phyloP scores from a whole-genome alignment of 2,329 filamentous ascomycete genomes.

The Didymella pinodella region DNA sequence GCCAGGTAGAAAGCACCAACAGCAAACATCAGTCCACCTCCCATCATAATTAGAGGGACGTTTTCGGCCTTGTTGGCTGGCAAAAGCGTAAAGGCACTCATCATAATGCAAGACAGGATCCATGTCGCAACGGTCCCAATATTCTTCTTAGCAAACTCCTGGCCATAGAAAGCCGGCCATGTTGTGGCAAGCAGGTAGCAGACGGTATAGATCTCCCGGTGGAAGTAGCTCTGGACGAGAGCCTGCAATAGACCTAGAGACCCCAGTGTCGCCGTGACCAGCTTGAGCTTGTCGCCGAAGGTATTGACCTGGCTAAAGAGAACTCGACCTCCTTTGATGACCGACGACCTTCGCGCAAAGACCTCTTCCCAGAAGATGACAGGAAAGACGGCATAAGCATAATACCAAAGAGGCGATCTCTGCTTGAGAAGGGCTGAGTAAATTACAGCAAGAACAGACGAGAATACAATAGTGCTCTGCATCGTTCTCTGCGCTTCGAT shows the following conservation, averaged over 20 bases:
- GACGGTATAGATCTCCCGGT: conserved; percentile 83
- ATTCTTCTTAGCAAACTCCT: conserved; percentile 74
- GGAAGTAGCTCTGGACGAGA: conserved; percentile 86
- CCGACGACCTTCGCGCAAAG: conserved; percentile 75
- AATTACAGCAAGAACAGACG: conserved; percentile 75
- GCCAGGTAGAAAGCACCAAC: conserved; percentile 80
- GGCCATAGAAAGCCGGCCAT: conserved; percentile 81
- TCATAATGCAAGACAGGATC: conserved; percentile 77
- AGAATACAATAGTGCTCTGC: conserved; percentile 71
- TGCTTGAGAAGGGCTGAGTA: conserved; percentile 84
- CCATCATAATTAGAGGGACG: conserved; percentile 73
- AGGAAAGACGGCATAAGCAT: conserved; percentile 90
- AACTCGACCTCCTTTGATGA: conserved; percentile 70
- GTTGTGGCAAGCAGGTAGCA: conserved; percentile 78
- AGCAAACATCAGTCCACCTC: conserved; percentile 78
- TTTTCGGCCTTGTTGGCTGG: conserved; percentile 87
- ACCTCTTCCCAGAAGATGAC: conserved; percentile 98
- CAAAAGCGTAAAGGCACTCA: conserved; percentile 91
- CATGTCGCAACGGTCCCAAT: conserved; percentile 71
- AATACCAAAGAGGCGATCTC: conserved; percentile 82
- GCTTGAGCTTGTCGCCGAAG: conserved; percentile 62
- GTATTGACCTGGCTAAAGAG: conserved; percentile 75
- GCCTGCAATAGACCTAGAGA: conserved; percentile 82
- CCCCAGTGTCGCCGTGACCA: conserved; percentile 69
- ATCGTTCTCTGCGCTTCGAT: conserved; percentile 69